phyloP scores from a whole-genome alignment of 2,329 filamentous ascomycete species.

The Clonostachys solani region DNA sequence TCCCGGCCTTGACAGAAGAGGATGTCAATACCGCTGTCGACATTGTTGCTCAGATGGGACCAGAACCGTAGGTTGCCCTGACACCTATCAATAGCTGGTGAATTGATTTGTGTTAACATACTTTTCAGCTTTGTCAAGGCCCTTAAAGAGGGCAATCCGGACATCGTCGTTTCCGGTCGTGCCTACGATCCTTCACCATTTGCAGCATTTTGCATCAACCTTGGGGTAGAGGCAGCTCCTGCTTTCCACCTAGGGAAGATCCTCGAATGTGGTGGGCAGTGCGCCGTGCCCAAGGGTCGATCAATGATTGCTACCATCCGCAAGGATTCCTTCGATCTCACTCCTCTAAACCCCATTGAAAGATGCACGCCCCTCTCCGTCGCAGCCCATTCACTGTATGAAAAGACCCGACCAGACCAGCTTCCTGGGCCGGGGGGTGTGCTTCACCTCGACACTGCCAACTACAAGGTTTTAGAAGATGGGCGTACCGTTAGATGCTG shows the following conservation, averaged over 20 bases:
- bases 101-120: too few relatives aligned
- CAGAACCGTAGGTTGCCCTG: constrained; percentile 9
- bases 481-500: constrained; percentile 32
- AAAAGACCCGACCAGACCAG: constrained; percentile 45
- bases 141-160: constrained; percentile 9
- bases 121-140: constrained; percentile 5
- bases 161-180: constrained; percentile 23
- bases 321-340: constrained; percentile 38
- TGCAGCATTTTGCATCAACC: constrained; percentile 27
- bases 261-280: constrained; percentile 44
- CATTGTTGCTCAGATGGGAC: constrained; percentile 14
- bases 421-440: constrained; percentile 43
- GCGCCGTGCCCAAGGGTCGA: constrained; percentile 37
- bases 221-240: constrained; percentile 19
- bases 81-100: constrained; percentile 6
- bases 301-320: constrained; percentile 34
- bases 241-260: constrained; percentile 50
- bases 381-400: constrained; percentile 47
- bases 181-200: constrained; percentile 34
- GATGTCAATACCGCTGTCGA: constrained; percentile 11
- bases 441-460: constrained; percentile 31
- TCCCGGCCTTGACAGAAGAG: constrained; percentile 17
- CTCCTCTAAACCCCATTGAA: constrained; percentile 27
- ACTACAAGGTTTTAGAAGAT: constrained; percentile 28
- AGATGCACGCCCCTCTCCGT: constrained; percentile 42